A percentile compares a stretch with the other conserved stretches of the same genome.
Evolutionary conservation across 2,329 filamentous ascomycete species (phyloP).

Genomic region (Colletotrichum godetiae): DNA sequence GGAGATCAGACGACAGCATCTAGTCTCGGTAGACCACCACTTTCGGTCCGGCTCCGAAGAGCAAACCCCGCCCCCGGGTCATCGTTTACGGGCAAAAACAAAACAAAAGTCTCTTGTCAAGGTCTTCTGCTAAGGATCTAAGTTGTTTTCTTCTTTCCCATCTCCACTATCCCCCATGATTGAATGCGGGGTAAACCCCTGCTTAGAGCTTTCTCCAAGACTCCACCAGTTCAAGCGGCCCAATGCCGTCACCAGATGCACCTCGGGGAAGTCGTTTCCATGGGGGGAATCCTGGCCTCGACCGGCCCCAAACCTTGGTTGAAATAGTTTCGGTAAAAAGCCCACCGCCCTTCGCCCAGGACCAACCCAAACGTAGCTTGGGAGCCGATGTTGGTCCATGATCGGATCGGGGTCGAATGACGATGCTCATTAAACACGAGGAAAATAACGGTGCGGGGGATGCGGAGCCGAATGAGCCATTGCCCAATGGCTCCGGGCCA

Average conservation of each 20-base stretch:
- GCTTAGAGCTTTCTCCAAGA: background rate
- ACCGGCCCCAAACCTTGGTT: slow-evolving; percentile 21
- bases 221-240: slow-evolving; percentile 33
- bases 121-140: too few relatives aligned
- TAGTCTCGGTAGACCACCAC: background rate
- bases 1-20: background rate
- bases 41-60: slow-evolving; percentile 13
- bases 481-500: background rate
- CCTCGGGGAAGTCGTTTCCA: slow-evolving; percentile 1
- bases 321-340: slow-evolving; percentile 22
- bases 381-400: background rate
- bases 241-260: slow-evolving; percentile 24
- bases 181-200: slow-evolving; percentile 23
- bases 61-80: background rate
- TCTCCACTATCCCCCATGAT: slow-evolving; percentile 2
- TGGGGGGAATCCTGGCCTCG: background rate
- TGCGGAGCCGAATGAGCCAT: slow-evolving; percentile 27
- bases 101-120: background rate
- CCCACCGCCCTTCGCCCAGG: background rate
- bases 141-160: background rate
- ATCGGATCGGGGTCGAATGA: slow-evolving; percentile 9
- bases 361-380: slow-evolving; percentile 2
- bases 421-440: slow-evolving; percentile 4
- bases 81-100: background rate
- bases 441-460: slow-evolving; percentile 22